Evolutionary conservation across 805 yeast species (phyloP).

Genomic region (Candida stauntonica): DNA sequence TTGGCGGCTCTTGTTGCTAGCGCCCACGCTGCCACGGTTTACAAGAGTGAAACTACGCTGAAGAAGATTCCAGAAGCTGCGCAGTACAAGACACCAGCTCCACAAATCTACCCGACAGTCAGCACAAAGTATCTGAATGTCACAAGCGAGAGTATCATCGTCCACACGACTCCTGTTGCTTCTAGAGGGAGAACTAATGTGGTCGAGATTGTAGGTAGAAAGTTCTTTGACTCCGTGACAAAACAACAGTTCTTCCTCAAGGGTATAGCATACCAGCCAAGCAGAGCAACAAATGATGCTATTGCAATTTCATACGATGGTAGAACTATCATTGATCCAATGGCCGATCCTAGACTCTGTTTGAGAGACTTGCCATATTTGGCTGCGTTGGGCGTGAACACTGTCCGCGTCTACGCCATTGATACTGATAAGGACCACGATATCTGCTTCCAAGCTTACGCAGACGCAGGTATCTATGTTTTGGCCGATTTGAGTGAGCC

Average conservation of each 20-base stretch:
- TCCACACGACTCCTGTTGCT: neutral
- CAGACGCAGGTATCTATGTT: constrained; percentile 87
- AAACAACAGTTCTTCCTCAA: constrained; percentile 82
- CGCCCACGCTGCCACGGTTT: constrained; percentile 3
- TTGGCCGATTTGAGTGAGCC: constrained; percentile 91
- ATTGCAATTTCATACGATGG: constrained; percentile 18
- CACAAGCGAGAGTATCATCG: neutral
- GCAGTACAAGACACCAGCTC: constrained; percentile 2
- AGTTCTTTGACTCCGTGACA: constrained; percentile 66
- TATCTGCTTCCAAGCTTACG: constrained; percentile 68
- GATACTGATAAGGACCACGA: constrained; percentile 70
- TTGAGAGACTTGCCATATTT: constrained; percentile 80
- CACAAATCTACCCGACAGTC: neutral
- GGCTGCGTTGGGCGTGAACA: constrained; percentile 63
- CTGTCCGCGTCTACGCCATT: constrained; percentile 81
- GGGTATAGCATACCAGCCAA: constrained; percentile 86
- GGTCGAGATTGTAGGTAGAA: constrained; percentile 64
- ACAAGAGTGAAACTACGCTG: constrained; percentile 2
- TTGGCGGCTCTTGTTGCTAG: neutral
- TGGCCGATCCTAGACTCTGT: constrained; percentile 68
- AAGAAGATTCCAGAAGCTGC: constrained; percentile 4
- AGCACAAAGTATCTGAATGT: neutral
- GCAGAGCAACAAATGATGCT: constrained; percentile 37
- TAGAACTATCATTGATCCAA: constrained; percentile 58
- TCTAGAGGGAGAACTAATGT: constrained; percentile 17